Percentiles rank a stretch among this genome's conserved stretches.
Evolutionary conservation across 306 rosid species (phyloP).

Genomic region (Lathyrus sativus): DNA sequence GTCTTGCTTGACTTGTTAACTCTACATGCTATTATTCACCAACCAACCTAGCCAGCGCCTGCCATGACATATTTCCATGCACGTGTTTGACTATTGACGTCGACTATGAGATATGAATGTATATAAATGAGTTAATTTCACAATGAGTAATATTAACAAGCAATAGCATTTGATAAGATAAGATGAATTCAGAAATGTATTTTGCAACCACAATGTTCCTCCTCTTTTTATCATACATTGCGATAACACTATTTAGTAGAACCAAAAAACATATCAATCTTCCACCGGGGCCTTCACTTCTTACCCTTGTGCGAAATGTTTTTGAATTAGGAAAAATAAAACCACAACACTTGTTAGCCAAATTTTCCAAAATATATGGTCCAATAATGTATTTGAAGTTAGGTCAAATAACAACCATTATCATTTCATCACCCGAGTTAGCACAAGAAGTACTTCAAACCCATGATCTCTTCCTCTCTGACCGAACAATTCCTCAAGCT

Average conservation of each 20-base stretch:
- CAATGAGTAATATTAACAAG: too few species aligned
- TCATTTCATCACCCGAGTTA: slow-evolving; percentile 32
- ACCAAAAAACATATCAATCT: not conserved
- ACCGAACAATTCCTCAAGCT: not conserved
- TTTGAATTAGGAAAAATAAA: not conserved
- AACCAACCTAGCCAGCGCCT: too few species aligned
- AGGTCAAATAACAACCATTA: slow-evolving; percentile 30
- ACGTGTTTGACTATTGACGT: too few species aligned
- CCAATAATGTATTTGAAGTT: slow-evolving; percentile 37
- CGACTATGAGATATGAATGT: too few species aligned
- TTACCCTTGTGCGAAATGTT: slow-evolving; percentile 12
- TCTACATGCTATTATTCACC: too few species aligned
- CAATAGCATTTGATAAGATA: too few species aligned
- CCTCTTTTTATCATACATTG: slow-evolving; percentile 2
- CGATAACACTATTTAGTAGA: slow-evolving; percentile 1
- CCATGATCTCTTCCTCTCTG: not conserved
- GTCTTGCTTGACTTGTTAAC: too few species aligned
- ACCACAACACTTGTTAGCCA: slow-evolving; percentile 35
- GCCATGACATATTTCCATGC: too few species aligned
- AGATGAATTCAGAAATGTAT: slow-evolving; percentile 12
- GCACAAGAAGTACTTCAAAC: slow-evolving; percentile 50
- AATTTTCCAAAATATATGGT: slow-evolving; percentile 24
- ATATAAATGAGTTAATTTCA: too few species aligned
- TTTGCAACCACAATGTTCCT: not conserved
- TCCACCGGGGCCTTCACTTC: not conserved